Percentiles rank a stretch among this genome's conserved stretches.
These are phyloP conservation scores for Verticillium dahliae DNA, from an alignment of 2,329 filamentous ascomycete genomes.

Conservation along the genomic window DNA sequence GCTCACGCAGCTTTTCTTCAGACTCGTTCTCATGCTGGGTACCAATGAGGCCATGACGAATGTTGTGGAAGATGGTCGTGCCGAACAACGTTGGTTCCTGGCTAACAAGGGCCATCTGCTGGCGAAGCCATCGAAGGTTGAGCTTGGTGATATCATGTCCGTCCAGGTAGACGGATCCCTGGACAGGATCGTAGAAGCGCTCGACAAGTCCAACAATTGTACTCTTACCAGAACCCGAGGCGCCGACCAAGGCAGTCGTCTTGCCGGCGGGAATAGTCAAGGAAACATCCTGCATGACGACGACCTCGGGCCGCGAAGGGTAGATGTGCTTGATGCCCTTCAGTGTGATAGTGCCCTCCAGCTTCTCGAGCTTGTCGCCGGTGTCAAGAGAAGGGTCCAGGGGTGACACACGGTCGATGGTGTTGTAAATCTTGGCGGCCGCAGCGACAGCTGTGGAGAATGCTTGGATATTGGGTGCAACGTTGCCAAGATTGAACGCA, in stretches of 20 bases:
- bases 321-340: constrained; percentile 87
- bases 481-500: constrained; percentile 82
- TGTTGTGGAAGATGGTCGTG: constrained; percentile 84
- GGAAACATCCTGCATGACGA: constrained; percentile 78
- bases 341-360: constrained; percentile 75
- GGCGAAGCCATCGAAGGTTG: constrained; percentile 85
- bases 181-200: constrained; percentile 87
- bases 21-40: constrained; percentile 65
- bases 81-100: constrained; percentile 91
- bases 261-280: constrained; percentile 81
- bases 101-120: constrained; percentile 86
- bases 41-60: constrained; percentile 83
- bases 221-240: constrained; percentile 90
- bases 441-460: constrained; percentile 80
- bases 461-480: constrained; percentile 78
- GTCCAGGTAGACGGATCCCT: constrained; percentile 72
- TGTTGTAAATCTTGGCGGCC: constrained; percentile 85
- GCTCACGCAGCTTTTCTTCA: constrained; percentile 60
- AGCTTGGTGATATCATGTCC: constrained; percentile 73
- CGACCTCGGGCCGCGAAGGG: constrained; percentile 83
- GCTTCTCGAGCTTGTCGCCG: constrained; percentile 65
- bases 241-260: constrained; percentile 86
- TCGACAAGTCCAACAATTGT: constrained; percentile 92
- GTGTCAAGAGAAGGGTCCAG: constrained; percentile 67
- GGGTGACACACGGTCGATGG: constrained; percentile 82